Conservation (phyloP, 2,329 filamentous ascomycete species). For the Hortaea sp. region DNA sequence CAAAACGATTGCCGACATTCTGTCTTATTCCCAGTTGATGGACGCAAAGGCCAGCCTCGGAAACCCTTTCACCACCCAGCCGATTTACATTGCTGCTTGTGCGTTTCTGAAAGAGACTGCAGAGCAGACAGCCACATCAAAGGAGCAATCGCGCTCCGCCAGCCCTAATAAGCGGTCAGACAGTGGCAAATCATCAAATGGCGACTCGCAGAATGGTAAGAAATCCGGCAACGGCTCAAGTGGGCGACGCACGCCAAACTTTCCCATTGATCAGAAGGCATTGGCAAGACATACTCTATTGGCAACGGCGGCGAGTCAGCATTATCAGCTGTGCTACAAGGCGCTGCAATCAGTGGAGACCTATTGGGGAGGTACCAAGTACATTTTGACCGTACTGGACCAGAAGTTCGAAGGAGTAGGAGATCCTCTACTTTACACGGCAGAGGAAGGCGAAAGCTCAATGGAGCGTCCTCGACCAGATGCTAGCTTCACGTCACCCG, state of each 20-base stretch:
- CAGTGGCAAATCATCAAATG: slow-evolving; percentile 25
- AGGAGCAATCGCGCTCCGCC: slow-evolving; percentile 36
- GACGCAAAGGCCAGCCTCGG: slow-evolving; percentile 78
- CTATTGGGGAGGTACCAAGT: slow-evolving; percentile 80
- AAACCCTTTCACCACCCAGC: slow-evolving; percentile 78
- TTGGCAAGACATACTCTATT: slow-evolving; percentile 62
- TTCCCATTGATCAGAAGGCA: slow-evolving; percentile 19
- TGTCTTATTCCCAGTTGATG: slow-evolving; percentile 76
- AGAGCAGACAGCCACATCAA: slow-evolving; percentile 44
- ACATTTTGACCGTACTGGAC: slow-evolving; percentile 76
- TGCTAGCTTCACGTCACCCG: slow-evolving; percentile 40
- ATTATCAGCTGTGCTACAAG: slow-evolving; percentile 80
- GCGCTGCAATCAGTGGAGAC: slow-evolving; percentile 69
- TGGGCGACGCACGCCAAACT: slow-evolving; percentile 4
- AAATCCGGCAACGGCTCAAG: slow-evolving; percentile 8
- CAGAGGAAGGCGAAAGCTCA: slow-evolving; percentile 68
- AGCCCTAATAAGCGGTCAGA: slow-evolving; percentile 32
- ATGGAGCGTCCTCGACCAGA: slow-evolving; percentile 42
- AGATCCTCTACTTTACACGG: slow-evolving; percentile 56
- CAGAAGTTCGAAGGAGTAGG: slow-evolving; percentile 81
- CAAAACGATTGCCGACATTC: slow-evolving; percentile 82
- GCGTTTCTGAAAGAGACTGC: slow-evolving; percentile 79
- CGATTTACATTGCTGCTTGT: slow-evolving; percentile 84
- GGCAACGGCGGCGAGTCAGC: slow-evolving; percentile 72
- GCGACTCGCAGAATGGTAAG: slow-evolving; percentile 31